phyloP scores from a whole-genome alignment of 2,329 filamentous ascomycete species.

The Apiospora malaysiana region DNA sequence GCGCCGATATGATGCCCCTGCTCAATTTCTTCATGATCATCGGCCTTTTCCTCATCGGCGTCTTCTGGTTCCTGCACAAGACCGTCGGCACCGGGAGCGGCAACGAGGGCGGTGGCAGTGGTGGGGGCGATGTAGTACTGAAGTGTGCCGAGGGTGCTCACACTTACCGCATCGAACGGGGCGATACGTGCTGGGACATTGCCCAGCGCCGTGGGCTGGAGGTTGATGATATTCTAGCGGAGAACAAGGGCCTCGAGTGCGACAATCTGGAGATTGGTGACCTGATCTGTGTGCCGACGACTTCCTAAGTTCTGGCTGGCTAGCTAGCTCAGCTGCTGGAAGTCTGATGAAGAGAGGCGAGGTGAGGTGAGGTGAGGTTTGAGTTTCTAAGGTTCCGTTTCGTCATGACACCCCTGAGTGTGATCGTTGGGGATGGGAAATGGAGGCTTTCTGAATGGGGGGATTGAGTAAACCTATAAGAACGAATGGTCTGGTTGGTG shows the following conservation, averaged over 20 bases:
- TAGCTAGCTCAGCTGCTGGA: not conserved
- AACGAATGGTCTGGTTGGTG: too few species aligned
- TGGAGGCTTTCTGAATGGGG: too few species aligned
- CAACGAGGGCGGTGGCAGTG: slow-evolving; percentile 13
- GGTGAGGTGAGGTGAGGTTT: not conserved
- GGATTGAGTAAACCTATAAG: too few species aligned
- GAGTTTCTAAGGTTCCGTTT: too few species aligned
- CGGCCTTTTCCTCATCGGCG: slow-evolving; percentile 53
- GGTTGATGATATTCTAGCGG: slow-evolving; percentile 51
- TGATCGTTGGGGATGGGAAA: not conserved
- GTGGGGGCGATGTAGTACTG: slow-evolving; percentile 22
- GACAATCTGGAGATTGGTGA: slow-evolving; percentile 49
- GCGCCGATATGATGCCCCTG: slow-evolving; percentile 59
- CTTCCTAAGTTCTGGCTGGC: not conserved
- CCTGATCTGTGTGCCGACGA: slow-evolving; percentile 51
- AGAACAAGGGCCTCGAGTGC: slow-evolving; percentile 56
- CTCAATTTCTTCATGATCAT: slow-evolving; percentile 64
- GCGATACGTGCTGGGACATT: slow-evolving; percentile 61
- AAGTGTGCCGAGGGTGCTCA: slow-evolving; percentile 39
- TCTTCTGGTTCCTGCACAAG: slow-evolving; percentile 55
- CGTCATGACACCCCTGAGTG: not conserved
- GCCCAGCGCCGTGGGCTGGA: slow-evolving; percentile 48
- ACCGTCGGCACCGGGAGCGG: slow-evolving; percentile 33
- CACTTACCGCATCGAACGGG: slow-evolving; percentile 48
- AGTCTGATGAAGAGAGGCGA: not conserved